Conservation (phyloP, 2,329 filamentous ascomycete genomes). For the Ophiocordyceps australis region DNA sequence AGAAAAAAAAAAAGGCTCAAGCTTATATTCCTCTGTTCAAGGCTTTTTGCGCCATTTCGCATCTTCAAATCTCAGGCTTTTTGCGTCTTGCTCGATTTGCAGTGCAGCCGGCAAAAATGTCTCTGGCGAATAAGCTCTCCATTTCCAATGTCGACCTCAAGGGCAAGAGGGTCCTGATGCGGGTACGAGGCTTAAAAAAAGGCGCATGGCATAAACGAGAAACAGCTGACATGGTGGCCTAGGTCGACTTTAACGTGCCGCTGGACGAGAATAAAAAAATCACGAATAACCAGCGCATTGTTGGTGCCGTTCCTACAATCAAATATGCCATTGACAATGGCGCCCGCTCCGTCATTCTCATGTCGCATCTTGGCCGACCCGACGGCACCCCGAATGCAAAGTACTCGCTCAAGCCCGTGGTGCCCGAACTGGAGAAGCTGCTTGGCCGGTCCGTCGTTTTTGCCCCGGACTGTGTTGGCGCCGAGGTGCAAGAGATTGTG, state of each 20-base stretch:
- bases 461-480: constrained; percentile 76
- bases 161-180: constrained; percentile 94
- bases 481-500: constrained; percentile 78
- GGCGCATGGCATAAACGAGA: too few species aligned
- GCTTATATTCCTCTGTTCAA: too few species aligned
- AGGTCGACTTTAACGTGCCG: constrained; percentile 99
- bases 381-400: constrained; percentile 80
- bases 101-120: constrained; percentile 43
- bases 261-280: constrained; percentile 85
- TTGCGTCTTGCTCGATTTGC: background rate
- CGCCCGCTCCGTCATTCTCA: constrained; percentile 84
- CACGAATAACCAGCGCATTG: constrained; percentile 97
- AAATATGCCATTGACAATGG: constrained; percentile 82
- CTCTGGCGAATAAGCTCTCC: constrained; percentile 94
- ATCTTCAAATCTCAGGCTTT: too few species aligned
- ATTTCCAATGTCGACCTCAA: constrained; percentile 95
- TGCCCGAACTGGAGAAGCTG: constrained; percentile 80
- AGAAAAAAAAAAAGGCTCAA: too few species aligned
- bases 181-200: too few species aligned
- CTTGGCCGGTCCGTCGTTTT: constrained; percentile 74
- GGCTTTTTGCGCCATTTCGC: too few species aligned
- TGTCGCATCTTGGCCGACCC: constrained; percentile 96
- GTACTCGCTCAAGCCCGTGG: constrained; percentile 88
- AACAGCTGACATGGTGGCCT: constrained; percentile 5
- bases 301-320: constrained; percentile 86